Percentiles rank a stretch among this genome's conserved stretches.
Conservation (phyloP, 768 basidiomycete species). For the Boletales sp. region DNA sequence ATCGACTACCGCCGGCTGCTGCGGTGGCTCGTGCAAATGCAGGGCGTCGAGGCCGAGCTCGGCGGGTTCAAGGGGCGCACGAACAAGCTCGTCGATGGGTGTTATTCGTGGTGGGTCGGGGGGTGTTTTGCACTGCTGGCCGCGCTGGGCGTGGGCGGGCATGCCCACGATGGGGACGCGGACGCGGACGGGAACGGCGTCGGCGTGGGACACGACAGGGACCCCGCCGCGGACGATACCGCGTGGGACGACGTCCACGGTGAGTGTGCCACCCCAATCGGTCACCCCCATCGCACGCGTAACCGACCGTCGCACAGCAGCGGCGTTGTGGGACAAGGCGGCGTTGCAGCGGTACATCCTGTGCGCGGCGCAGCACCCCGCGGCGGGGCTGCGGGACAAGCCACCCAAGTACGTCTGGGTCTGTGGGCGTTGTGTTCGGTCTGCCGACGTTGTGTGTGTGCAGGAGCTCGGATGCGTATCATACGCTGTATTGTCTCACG, state of each 20-base stretch:
- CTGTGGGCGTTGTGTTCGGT: too few relatives aligned
- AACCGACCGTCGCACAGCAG: too few relatives aligned
- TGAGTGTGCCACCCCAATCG: too few relatives aligned
- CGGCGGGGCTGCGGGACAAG: conserved; percentile 90
- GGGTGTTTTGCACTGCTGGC: conserved; percentile 81
- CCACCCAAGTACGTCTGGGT: conserved; percentile 70
- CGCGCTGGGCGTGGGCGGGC: conserved; percentile 43
- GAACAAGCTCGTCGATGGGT: conserved; percentile 99
- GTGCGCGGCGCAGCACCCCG: conserved; percentile 78
- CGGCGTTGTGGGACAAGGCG: conserved; percentile 49
- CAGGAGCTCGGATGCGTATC: conserved; percentile 91
- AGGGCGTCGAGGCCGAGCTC: conserved; percentile 75
- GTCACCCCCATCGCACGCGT: too few relatives aligned
- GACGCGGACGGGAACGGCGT: too few relatives aligned
- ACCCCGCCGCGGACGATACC: conserved; percentile 33
- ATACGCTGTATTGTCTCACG: conserved; percentile 89
- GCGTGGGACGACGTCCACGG: conserved; percentile 76
- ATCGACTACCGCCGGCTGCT: conserved; percentile 62
- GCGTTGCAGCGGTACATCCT: conserved; percentile 88
- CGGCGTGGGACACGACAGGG: conserved; percentile 2
- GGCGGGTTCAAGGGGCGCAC: conserved; percentile 93
- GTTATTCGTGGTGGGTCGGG: conserved; percentile 99
- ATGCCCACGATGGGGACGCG: neutral
- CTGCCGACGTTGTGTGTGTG: too few relatives aligned
- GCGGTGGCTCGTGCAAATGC: conserved; percentile 84